phyloP scores from a whole-genome alignment of 306 rosid species.

The Acmispon strigosus region DNA sequence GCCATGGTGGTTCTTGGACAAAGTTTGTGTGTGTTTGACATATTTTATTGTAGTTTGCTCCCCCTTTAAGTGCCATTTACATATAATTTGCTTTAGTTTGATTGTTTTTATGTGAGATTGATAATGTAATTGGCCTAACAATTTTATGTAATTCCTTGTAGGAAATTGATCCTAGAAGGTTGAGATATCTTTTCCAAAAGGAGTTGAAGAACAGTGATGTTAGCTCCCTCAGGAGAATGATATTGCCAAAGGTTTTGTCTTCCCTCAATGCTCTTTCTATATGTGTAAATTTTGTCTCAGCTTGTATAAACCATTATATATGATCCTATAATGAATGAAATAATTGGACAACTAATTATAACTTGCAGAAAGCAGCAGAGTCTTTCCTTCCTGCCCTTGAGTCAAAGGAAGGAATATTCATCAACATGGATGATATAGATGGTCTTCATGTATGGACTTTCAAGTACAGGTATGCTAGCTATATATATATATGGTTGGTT shows the following conservation, averaged over 20 bases:
- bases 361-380: constrained; percentile 82
- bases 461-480: constrained; percentile 67
- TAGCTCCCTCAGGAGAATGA: constrained; percentile 83
- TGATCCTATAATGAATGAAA: not conserved
- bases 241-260: constrained; percentile 76
- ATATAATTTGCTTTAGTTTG: not conserved
- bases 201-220: constrained; percentile 94
- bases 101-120: not conserved
- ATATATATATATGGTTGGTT: not conserved
- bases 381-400: constrained; percentile 76
- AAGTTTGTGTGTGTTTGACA: not conserved
- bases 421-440: constrained; percentile 83
- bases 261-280: not conserved
- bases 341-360: not conserved
- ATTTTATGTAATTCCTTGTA: constrained; percentile 3
- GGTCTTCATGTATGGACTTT: constrained; percentile 89
- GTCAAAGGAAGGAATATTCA: constrained; percentile 73
- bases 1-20: not conserved
- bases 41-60: not conserved
- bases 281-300: not conserved
- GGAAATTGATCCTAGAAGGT: constrained; percentile 52
- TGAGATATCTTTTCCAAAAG: constrained; percentile 83
- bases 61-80: constrained; percentile 4
- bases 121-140: not conserved
- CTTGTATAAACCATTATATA: not conserved